A percentile compares a stretch with the other conserved stretches of the same genome.
Conservation (phyloP, 2,329 filamentous ascomycete species). For the Talaromyces sp. region DNA sequence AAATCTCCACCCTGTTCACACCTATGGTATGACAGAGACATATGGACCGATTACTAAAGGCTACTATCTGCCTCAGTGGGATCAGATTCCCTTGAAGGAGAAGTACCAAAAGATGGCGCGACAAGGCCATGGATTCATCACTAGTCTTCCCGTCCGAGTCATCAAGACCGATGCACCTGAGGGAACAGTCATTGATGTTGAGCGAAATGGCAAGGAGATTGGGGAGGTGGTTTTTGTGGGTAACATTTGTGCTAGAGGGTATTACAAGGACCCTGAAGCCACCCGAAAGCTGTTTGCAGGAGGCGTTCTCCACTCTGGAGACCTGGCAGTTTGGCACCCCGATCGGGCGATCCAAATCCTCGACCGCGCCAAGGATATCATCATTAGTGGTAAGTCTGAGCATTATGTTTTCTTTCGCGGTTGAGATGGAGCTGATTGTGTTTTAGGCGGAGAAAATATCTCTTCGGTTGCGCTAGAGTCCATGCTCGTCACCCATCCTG, state of each 20-base stretch:
- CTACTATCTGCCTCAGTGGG: constrained; percentile 84
- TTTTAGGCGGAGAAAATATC: constrained; percentile 88
- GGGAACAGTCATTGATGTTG: constrained; percentile 67
- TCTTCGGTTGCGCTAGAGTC: constrained; percentile 89
- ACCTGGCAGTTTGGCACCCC: constrained; percentile 88
- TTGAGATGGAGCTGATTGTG: constrained; percentile 5
- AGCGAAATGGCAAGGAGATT: constrained; percentile 71
- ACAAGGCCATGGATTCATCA: constrained; percentile 90
- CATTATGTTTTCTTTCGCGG: background rate
- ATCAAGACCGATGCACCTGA: constrained; percentile 76
- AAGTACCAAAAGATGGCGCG: constrained; percentile 89
- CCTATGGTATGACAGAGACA: constrained; percentile 85
- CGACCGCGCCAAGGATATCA: constrained; percentile 95
- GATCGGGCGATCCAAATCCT: constrained; percentile 91
- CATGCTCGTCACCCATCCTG: constrained; percentile 84
- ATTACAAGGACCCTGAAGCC: constrained; percentile 86
- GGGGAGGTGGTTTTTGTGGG: constrained; percentile 85
- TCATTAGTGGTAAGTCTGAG: constrained; percentile 76
- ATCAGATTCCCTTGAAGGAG: constrained; percentile 70
- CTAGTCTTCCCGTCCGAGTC: constrained; percentile 76
- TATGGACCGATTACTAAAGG: constrained; percentile 96
- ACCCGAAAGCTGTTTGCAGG: constrained; percentile 86
- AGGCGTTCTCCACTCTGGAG: constrained; percentile 84
- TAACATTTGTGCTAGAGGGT: constrained; percentile 89
- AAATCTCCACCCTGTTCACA: constrained; percentile 88